These are phyloP conservation scores for Diplocarpon mali DNA, from an alignment of 2,329 filamentous ascomycete species.

Conservation along the genomic window DNA sequence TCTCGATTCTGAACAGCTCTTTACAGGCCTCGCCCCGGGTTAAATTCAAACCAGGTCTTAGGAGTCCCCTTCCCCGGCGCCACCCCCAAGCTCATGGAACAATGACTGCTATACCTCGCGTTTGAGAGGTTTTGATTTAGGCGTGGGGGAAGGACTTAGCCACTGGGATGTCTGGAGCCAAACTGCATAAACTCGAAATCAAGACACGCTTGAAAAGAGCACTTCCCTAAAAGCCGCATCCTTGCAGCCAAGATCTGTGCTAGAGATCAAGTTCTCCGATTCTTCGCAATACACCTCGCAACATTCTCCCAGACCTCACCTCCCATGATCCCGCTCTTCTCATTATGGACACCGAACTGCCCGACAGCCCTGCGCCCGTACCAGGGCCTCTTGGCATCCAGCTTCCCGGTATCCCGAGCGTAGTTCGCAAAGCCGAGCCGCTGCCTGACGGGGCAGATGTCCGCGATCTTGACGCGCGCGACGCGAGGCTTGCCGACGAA, in stretches of 20 bases:
- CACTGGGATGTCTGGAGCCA: no score
- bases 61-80: no score
- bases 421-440: constrained; percentile 27
- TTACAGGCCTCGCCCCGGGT: no score
- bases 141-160: no score
- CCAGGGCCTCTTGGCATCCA: constrained; percentile 21
- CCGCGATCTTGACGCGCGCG: constrained; percentile 17
- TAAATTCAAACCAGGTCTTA: no score
- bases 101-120: no score
- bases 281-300: constrained; percentile 13
- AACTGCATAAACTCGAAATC: no score
- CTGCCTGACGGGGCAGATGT: constrained; percentile 20
- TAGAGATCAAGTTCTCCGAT: background rate
- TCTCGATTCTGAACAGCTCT: no score
- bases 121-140: no score
- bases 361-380: constrained; percentile 21
- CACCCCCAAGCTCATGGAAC: no score
- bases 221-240: background rate
- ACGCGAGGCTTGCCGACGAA: constrained; percentile 30
- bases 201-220: no score
- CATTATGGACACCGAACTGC: constrained; percentile 24
- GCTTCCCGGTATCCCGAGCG: constrained; percentile 17
- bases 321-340: constrained; percentile 14
- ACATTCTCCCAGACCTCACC: constrained; percentile 25
- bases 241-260: background rate